Evolutionary conservation across 2,329 filamentous ascomycete genomes (phyloP).

Genomic region (Cyphellophora europaea): DNA sequence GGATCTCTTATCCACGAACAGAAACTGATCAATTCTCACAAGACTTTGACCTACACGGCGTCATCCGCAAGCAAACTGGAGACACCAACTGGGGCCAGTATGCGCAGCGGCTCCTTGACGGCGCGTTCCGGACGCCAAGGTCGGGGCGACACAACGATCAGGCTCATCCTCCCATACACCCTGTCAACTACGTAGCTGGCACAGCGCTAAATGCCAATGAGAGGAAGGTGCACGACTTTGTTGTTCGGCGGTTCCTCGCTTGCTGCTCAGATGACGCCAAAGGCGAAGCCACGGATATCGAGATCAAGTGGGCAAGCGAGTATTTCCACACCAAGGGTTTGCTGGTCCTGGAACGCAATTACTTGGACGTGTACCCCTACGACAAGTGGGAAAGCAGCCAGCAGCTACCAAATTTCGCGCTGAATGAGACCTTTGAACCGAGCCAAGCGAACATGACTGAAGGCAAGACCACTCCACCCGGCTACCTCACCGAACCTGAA

Average conservation of each 20-base stretch:
- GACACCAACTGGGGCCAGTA: slow-evolving; percentile 71
- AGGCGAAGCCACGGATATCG: slow-evolving; percentile 75
- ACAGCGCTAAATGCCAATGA: slow-evolving; percentile 56
- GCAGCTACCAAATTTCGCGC: slow-evolving; percentile 67
- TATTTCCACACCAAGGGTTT: slow-evolving; percentile 73
- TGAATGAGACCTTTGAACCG: slow-evolving; percentile 77
- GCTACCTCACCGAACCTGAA: slow-evolving; percentile 88
- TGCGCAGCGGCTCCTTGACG: slow-evolving; percentile 54
- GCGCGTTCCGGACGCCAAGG: slow-evolving; percentile 71
- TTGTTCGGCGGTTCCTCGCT: slow-evolving; percentile 82
- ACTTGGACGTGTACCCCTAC: slow-evolving; percentile 90
- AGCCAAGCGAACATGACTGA: slow-evolving; percentile 82
- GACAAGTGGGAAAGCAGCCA: slow-evolving; percentile 91
- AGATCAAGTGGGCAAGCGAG: slow-evolving; percentile 71
- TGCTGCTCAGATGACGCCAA: slow-evolving; percentile 93
- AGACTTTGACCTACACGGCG: slow-evolving; percentile 69
- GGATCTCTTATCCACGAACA: slow-evolving; percentile 94
- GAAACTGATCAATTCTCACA: slow-evolving; percentile 94
- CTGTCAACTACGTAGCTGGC: slow-evolving; percentile 71
- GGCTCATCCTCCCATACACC: slow-evolving; percentile 94
- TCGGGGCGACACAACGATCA: slow-evolving; percentile 87
- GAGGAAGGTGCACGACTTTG: slow-evolving; percentile 79
- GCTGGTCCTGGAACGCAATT: slow-evolving; percentile 79
- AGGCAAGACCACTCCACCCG: slow-evolving; percentile 77
- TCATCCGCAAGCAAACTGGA: slow-evolving; percentile 76